These are phyloP conservation scores for Pseudisothecium myosuroides DNA, from an alignment of 225 moss, liverwort and hornwort genomes.

Conservation along the genomic window DNA sequence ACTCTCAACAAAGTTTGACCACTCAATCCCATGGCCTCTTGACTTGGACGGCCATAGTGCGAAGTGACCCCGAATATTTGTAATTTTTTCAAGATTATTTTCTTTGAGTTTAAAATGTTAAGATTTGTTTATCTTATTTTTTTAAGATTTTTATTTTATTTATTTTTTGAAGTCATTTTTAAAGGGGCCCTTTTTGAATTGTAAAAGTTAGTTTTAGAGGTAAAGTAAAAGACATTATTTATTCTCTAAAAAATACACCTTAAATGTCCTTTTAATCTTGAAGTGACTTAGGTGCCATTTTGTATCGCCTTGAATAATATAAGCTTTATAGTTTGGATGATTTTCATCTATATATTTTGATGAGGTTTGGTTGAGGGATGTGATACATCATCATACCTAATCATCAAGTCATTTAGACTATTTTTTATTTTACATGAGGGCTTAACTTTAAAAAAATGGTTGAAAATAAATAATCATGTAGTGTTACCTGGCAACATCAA, in stretches of 20 bases:
- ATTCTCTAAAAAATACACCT: background rate
- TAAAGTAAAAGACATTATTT: background rate
- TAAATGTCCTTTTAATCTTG: background rate
- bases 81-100: background rate
- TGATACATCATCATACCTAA: background rate
- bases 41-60: too few relatives aligned
- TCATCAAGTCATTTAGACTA: background rate
- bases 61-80: too few relatives aligned
- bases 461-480: background rate
- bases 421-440: background rate
- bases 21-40: too few relatives aligned
- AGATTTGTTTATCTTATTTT: too few relatives aligned
- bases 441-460: background rate
- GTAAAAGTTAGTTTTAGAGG: too few relatives aligned
- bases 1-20: too few relatives aligned
- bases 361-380: background rate
- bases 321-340: background rate
- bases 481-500: background rate
- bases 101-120: background rate
- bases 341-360: background rate
- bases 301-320: background rate
- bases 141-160: too few relatives aligned
- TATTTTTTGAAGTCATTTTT: too few relatives aligned
- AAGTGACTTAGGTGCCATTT: accelerated
- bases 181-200: too few relatives aligned